Base-by-base conservation (phyloP, 345 rosid species). In the Populus simonii region DNA sequence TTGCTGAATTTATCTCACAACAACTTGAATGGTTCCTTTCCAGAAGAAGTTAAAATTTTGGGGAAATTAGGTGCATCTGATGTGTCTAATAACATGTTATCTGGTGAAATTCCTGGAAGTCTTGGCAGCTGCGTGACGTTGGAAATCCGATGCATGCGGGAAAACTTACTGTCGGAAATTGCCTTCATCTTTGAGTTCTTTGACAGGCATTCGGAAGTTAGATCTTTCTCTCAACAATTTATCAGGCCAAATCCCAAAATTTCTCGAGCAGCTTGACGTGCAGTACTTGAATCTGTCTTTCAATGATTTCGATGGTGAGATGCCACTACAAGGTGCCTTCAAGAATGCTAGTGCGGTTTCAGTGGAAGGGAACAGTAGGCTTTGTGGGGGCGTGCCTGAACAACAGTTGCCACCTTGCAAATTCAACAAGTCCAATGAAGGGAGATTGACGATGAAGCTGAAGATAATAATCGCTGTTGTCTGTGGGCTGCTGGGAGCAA, bases 251-350 rank as follows among this genome's bases (percentile, higher is more conserved):
- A 38, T 68, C 7, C 71, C 71, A 15, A 3, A 18, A 7, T 66
- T n/a, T 15, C 27, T 76, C 7, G 29, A 5, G 8, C 22, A 35
- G 8, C 4, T 76, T 22, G 6, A 12, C 6, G 4, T 67, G 65
- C 47, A 47, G 15, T 13, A 22, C 16, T 15, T 67, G 45, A 45
- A 76, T n/a, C 23, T 76, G 45, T 76, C 78, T 4, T 67, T 23
- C 31, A 76, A 76, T 33, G 35, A 51, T n/a, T 22, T 76, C 25
- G 61, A 49, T 20, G 78, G 72, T 11, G 78, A 76, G 49, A 47
- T 76, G 29, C 72, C 72, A 1, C 2, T 45, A 18, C 7, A 67
- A 33, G 72, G 78, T 12, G 72, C 67, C 22, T 76, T 76, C 18
- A 20, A 49, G 66, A 76, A 76, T 67, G 47, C 65, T 12, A 47